A percentile compares a stretch with the other conserved stretches of the same genome.
phyloP scores from a whole-genome alignment of 83 land plant genomes.

The Diphasiastrum complanatum region DNA sequence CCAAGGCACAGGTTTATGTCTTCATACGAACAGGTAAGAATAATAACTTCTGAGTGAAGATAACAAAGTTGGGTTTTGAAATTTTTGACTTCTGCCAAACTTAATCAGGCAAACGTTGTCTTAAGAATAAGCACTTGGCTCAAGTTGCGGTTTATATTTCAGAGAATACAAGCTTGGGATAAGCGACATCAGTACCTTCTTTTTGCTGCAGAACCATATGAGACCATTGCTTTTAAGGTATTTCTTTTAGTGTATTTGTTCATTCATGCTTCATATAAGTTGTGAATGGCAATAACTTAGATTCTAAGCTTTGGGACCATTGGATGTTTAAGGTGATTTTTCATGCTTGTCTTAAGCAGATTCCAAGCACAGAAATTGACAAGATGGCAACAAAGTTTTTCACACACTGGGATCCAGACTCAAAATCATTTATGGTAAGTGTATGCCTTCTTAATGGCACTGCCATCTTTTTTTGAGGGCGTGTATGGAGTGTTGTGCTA shows the following conservation, averaged over 20 bases:
- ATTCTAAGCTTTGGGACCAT: neutral
- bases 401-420: conserved; percentile 95
- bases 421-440: conserved; percentile 90
- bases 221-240: conserved; percentile 94
- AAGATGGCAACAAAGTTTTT: conserved; percentile 84
- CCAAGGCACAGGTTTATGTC: conserved; percentile 98
- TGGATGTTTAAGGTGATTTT: conserved; percentile 7
- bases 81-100: no score
- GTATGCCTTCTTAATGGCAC: conserved; percentile 5
- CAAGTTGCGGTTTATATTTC: conserved; percentile 12
- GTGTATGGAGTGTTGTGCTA: neutral
- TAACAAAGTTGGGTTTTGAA: no score
- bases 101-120: no score
- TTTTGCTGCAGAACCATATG: conserved; percentile 98
- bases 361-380: conserved; percentile 97
- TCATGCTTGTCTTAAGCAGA: conserved; percentile 38
- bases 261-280: neutral
- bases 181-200: conserved; percentile 86
- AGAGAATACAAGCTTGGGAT: conserved; percentile 75
- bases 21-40: conserved; percentile 86
- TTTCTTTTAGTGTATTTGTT: neutral
- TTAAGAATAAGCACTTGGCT: no score
- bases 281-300: neutral
- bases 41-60: neutral
- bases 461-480: conserved; percentile 9